These are phyloP conservation scores for Dipodascus geniculatus DNA, from an alignment of 805 yeast species.

Conservation along the genomic window DNA sequence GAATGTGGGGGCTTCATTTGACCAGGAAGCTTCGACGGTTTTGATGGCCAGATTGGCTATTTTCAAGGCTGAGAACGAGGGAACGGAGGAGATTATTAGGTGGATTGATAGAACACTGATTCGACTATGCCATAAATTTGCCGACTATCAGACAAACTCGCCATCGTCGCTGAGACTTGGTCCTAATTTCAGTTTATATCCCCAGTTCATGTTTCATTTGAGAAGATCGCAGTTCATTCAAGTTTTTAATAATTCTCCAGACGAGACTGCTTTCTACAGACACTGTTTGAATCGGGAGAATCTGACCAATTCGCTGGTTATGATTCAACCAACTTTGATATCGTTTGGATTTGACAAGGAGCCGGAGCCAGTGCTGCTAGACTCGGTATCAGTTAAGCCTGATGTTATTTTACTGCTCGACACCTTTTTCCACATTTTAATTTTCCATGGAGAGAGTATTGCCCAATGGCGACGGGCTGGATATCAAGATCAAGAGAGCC, in stretches of 20 bases:
- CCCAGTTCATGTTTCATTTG: slow-evolving; percentile 91
- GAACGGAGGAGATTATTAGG: slow-evolving; percentile 60
- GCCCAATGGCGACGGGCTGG: slow-evolving; percentile 96
- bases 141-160: slow-evolving; percentile 84
- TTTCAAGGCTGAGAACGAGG: slow-evolving; percentile 69
- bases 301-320: slow-evolving; percentile 79
- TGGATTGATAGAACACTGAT: slow-evolving; percentile 93
- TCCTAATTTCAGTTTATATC: slow-evolving; percentile 75
- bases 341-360: slow-evolving; percentile 75
- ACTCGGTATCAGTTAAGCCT: slow-evolving; percentile 83
- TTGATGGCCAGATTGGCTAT: slow-evolving; percentile 86
- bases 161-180: slow-evolving; percentile 72
- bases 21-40: slow-evolving; percentile 97
- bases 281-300: slow-evolving; percentile 88
- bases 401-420: slow-evolving; percentile 81
- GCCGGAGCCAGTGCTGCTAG: slow-evolving; percentile 83
- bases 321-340: slow-evolving; percentile 96
- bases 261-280: slow-evolving; percentile 94
- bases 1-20: slow-evolving; percentile 57
- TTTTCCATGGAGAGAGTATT: slow-evolving; percentile 88
- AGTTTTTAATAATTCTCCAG: slow-evolving; percentile 96
- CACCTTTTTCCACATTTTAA: slow-evolving; percentile 92
- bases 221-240: slow-evolving; percentile 93
- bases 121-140: slow-evolving; percentile 82
- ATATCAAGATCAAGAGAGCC: slow-evolving; percentile 83